phyloP scores from a whole-genome alignment of 257 asterid species.

The Eucommia ulmoides region DNA sequence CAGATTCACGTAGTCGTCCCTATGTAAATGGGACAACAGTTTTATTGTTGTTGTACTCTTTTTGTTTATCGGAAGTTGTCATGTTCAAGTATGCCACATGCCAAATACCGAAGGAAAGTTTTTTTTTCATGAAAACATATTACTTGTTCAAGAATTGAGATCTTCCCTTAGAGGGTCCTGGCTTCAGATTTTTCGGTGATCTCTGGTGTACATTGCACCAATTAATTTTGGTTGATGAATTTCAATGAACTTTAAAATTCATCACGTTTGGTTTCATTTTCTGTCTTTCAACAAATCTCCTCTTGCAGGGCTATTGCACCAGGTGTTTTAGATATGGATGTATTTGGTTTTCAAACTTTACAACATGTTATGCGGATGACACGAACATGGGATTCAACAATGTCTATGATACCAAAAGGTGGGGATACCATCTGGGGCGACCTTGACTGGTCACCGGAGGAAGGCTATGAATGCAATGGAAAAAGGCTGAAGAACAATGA shows the following conservation, averaged over 20 bases:
- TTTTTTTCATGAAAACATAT: too few relatives aligned
- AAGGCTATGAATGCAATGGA: conserved; percentile 35
- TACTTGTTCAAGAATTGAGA: too few relatives aligned
- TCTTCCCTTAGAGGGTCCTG: too few relatives aligned
- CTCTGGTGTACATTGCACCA: background rate
- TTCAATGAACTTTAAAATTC: background rate
- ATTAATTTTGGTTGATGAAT: background rate
- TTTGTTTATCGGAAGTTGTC: too few relatives aligned
- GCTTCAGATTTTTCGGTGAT: too few relatives aligned
- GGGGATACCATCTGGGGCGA: conserved; percentile 87
- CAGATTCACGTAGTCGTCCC: too few relatives aligned
- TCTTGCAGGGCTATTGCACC: conserved; percentile 60
- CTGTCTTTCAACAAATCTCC: background rate
- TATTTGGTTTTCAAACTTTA: conserved; percentile 56
- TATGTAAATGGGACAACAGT: too few relatives aligned
- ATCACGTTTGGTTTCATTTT: background rate
- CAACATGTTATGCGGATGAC: conserved; percentile 68
- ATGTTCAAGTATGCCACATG: too few relatives aligned
- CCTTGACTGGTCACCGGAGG: conserved; percentile 82
- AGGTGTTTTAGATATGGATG: conserved; percentile 50
- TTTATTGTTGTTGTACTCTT: too few relatives aligned
- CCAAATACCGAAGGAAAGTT: too few relatives aligned
- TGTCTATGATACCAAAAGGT: conserved; percentile 77
- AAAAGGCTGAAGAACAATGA: conserved; percentile 26
- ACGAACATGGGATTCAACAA: conserved; percentile 80